phyloP scores from a whole-genome alignment of 495 filamentous ascomycete genomes.

The Geopyxis carbonaria region DNA sequence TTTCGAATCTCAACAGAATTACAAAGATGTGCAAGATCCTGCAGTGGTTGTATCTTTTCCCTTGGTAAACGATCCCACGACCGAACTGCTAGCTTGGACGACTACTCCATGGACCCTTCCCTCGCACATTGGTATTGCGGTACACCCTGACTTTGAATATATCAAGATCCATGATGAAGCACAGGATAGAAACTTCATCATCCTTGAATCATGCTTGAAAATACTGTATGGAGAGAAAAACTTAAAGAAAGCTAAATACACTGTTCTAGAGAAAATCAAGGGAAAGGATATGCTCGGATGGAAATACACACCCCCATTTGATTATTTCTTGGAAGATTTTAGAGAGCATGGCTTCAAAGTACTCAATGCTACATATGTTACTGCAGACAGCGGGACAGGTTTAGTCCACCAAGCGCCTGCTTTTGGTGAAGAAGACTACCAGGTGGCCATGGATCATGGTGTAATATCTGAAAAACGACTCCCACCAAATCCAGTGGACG shows the following conservation, averaged over 20 bases:
- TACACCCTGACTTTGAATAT: slow-evolving; percentile 83
- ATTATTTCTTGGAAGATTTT: slow-evolving; percentile 88
- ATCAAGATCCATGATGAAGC: slow-evolving; percentile 74
- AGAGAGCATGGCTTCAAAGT: slow-evolving; percentile 76
- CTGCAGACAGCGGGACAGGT: slow-evolving; percentile 80
- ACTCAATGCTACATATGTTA: slow-evolving; percentile 76
- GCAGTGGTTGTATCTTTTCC: slow-evolving; percentile 86
- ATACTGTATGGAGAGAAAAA: slow-evolving; percentile 72
- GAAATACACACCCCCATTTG: slow-evolving; percentile 81
- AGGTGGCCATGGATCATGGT: slow-evolving; percentile 57
- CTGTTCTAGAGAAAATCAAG: slow-evolving; percentile 63
- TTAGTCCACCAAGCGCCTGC: slow-evolving; percentile 92
- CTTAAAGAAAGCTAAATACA: slow-evolving; percentile 92
- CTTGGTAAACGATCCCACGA: slow-evolving; percentile 54
- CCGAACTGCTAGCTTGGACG: slow-evolving; percentile 72
- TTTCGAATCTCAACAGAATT: slow-evolving; percentile 87
- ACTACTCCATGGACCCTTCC: slow-evolving; percentile 95
- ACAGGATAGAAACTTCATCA: slow-evolving; percentile 68
- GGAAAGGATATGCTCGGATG: slow-evolving; percentile 81
- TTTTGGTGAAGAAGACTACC: slow-evolving; percentile 95
- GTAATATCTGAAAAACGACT: slow-evolving; percentile 58
- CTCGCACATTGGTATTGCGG: slow-evolving; percentile 63
- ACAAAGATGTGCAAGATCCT: slow-evolving; percentile 83
- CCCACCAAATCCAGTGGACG: slow-evolving; percentile 82
- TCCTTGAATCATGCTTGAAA: slow-evolving; percentile 66